Conservation (phyloP, 805 yeast genomes). For the Starmera amethionina region DNA sequence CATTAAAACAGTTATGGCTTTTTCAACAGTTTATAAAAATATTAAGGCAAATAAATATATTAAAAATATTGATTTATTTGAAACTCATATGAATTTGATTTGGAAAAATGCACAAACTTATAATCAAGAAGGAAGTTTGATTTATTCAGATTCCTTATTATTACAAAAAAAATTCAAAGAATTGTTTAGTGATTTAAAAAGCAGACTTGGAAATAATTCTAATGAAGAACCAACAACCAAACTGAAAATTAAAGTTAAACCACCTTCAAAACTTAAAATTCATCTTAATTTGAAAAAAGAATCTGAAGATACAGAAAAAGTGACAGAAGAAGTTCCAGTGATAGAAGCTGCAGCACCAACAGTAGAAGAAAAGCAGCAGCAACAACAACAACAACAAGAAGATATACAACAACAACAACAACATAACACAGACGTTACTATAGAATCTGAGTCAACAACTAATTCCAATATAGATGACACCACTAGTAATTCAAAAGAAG, state of each 20-base stretch:
- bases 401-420: too few species aligned
- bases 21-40: conserved; percentile 45
- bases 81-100: conserved; percentile 48
- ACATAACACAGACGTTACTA: too few species aligned
- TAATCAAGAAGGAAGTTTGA: conserved; percentile 64
- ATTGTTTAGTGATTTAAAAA: conserved; percentile 22
- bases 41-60: conserved; percentile 40
- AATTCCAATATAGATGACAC: too few species aligned
- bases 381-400: not conserved
- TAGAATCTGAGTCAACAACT: too few species aligned
- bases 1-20: conserved; percentile 66
- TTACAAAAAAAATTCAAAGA: conserved; percentile 43
- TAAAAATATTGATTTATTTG: conserved; percentile 47
- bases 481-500: not conserved
- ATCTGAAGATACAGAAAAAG: too few species aligned
- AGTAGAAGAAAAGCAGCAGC: conserved; percentile 7
- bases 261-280: conserved; percentile 3
- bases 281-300: conserved; percentile 4
- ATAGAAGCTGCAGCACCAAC: conserved; percentile 3
- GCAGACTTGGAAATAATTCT: not conserved
- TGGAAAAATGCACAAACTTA: conserved; percentile 73
- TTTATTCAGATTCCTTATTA: conserved; percentile 60
- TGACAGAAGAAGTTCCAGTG: conserved; percentile 1
- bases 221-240: conserved; percentile 3
- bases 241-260: not conserved